Evolutionary conservation across 1,139 yeast species (phyloP).

Genomic region (Torulaspora globosa): DNA sequence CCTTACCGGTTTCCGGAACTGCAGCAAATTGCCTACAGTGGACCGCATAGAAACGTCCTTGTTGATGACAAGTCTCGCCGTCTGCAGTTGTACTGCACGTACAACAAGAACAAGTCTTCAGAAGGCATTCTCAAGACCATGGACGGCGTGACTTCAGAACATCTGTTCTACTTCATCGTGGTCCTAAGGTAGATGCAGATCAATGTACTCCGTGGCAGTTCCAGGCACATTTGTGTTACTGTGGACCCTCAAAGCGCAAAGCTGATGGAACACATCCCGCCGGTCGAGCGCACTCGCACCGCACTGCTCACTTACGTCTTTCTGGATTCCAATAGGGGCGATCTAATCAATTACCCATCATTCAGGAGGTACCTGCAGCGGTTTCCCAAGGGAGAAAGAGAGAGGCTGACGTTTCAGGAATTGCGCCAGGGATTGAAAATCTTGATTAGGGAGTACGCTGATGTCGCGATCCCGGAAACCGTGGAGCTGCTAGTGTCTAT

Average conservation of each 20-base stretch:
- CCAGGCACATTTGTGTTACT: not conserved
- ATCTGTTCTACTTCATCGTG: not conserved
- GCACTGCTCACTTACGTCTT: not conserved
- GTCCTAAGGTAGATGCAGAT: conserved; percentile 1
- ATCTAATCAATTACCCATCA: not conserved
- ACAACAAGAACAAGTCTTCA: not conserved
- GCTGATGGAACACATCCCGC: not conserved
- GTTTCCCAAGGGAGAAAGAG: too few species aligned
- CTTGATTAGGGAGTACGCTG: too few species aligned
- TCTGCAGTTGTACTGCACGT: not conserved
- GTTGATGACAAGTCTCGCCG: not conserved
- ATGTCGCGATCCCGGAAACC: too few species aligned
- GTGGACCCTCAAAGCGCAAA: not conserved
- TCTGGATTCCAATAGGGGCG: not conserved
- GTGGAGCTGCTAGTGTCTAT: too few species aligned
- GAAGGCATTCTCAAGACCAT: not conserved
- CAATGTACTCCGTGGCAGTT: not conserved
- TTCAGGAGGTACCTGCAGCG: too few species aligned
- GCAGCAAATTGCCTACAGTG: not conserved
- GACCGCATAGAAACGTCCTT: conserved; percentile 1
- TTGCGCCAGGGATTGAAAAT: too few species aligned
- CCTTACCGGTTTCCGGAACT: conserved; percentile 4
- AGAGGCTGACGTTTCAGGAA: too few species aligned
- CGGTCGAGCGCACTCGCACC: not conserved
- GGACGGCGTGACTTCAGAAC: not conserved